Evolutionary conservation across 106 monocot genomes (phyloP).

Genomic region (Platanthera guangdongensis): DNA sequence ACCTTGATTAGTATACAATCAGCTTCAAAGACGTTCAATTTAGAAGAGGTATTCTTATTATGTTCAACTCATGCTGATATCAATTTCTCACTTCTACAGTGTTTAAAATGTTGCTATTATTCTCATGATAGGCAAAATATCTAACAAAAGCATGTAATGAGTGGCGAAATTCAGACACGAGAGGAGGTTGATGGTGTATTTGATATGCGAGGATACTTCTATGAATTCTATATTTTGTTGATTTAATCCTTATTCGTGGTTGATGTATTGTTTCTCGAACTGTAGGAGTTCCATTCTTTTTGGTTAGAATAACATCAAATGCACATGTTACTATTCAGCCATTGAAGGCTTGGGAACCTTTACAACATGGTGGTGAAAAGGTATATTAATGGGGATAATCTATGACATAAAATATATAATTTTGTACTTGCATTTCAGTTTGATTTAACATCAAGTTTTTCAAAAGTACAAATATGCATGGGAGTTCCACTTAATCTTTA

Average conservation of each 20-base stretch:
- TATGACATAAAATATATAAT: not conserved
- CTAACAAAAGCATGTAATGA: conserved; percentile 52
- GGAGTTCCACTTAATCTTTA: not conserved
- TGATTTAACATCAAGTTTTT: not conserved
- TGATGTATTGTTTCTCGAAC: not conserved
- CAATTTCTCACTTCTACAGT: not conserved
- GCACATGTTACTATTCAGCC: conserved; percentile 50
- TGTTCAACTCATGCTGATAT: not conserved
- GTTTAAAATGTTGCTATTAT: not conserved
- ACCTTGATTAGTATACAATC: conserved; percentile 46
- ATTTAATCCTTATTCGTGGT: not conserved
- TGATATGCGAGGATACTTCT: not conserved
- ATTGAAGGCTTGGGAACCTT: conserved; percentile 71
- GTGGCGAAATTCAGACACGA: conserved; percentile 74
- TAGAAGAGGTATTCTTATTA: conserved; percentile 51
- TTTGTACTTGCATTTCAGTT: not conserved
- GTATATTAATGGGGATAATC: conserved; percentile 17
- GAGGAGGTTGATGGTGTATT: conserved; percentile 40
- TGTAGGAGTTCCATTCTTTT: conserved; percentile 75
- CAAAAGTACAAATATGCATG: not conserved
- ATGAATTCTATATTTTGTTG: not conserved
- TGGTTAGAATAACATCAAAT: conserved; percentile 58
- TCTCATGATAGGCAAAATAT: conserved; percentile 40
- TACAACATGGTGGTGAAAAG: conserved; percentile 52
- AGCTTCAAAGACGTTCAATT: conserved; percentile 44